phyloP scores from a whole-genome alignment of 2,329 filamentous ascomycete species.

The Emergomyces orientalis region DNA sequence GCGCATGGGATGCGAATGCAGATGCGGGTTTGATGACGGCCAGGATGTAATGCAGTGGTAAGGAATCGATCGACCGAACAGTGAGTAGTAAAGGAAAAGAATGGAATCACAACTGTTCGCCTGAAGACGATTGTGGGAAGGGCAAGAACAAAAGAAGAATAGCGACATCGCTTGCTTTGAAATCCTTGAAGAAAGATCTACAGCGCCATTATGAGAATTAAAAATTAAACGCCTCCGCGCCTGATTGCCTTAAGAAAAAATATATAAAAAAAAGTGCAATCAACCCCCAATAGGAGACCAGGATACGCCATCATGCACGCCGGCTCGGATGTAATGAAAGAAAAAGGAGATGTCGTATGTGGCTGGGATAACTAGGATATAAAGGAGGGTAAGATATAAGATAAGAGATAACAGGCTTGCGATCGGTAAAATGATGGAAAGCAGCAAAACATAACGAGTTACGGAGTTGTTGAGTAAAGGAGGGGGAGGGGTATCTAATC shows the following conservation, averaged over 20 bases:
- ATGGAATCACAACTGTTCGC: neutral
- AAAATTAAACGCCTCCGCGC: neutral
- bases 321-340: neutral
- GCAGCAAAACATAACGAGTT: neutral
- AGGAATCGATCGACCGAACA: neutral
- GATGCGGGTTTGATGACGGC: neutral
- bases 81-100: no score
- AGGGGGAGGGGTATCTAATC: neutral
- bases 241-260: neutral
- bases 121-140: neutral
- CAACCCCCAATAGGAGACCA: neutral
- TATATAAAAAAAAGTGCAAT: neutral
- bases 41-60: neutral
- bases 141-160: neutral
- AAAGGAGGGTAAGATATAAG: neutral
- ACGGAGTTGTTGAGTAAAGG: neutral
- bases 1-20: neutral
- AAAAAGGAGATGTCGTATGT: neutral
- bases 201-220: slow-evolving; percentile 1
- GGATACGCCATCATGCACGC: slow-evolving; percentile 2
- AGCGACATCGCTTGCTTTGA: neutral
- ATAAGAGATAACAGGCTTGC: neutral
- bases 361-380: neutral
- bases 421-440: neutral
- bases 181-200: neutral